These are phyloP conservation scores for Hyaloraphidium curvatum DNA, from an alignment of 192 early-diverging fungal genomes.

Conservation along the genomic window DNA sequence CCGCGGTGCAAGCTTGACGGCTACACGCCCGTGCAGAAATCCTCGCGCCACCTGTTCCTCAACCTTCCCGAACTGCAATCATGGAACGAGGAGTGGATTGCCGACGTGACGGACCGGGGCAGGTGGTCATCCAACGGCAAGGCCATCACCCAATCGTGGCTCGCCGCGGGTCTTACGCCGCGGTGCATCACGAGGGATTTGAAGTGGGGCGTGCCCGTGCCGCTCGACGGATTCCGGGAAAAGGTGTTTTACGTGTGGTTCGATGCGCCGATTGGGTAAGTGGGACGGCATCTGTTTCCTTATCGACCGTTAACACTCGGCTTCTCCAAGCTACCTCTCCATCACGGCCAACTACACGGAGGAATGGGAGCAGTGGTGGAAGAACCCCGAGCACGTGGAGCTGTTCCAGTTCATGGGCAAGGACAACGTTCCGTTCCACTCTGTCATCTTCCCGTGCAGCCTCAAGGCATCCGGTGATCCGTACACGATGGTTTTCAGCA, in stretches of 20 bases:
- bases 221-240: constrained; percentile 53
- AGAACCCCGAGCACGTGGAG: constrained; percentile 87
- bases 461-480: constrained; percentile 65
- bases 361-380: constrained; percentile 98
- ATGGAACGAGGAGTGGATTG: constrained; percentile 54
- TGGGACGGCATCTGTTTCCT: constrained; percentile 1
- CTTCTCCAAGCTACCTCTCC: constrained; percentile 46
- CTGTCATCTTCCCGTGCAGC: constrained; percentile 84
- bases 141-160: constrained; percentile 78
- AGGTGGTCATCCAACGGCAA: constrained; percentile 76
- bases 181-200: constrained; percentile 96
- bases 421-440: constrained; percentile 99
- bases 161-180: constrained; percentile 76
- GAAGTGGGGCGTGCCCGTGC: constrained; percentile 96
- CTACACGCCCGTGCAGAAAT: constrained; percentile 52
- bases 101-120: constrained; percentile 46
- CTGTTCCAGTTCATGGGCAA: constrained; percentile 99
- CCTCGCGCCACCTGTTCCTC: constrained; percentile 81
- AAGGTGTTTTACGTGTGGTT: constrained; percentile 99
- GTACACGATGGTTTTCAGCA: background rate
- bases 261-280: constrained; percentile 81
- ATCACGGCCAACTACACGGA: constrained; percentile 91
- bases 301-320: background rate
- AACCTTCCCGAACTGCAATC: constrained; percentile 61
- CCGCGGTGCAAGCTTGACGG: constrained; percentile 88